These are phyloP conservation scores for Phlyctochytrium planicorne DNA, from an alignment of 192 early-diverging fungal species.

Conservation along the genomic window DNA sequence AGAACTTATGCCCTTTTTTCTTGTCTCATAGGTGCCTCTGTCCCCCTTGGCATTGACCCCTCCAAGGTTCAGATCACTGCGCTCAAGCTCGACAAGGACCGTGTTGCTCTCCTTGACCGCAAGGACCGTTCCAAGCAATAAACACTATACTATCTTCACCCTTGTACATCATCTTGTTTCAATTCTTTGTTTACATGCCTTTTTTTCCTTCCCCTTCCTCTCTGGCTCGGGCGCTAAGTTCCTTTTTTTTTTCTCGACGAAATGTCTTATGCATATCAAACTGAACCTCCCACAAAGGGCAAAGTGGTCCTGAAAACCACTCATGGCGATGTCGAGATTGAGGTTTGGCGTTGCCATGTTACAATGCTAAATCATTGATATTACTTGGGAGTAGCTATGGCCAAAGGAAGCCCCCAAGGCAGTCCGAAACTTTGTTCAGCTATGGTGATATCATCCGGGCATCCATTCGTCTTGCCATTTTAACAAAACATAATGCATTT, in stretches of 20 bases:
- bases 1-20: background rate
- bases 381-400: conserved; percentile 53
- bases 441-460: conserved; percentile 46
- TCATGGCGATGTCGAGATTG: conserved; percentile 83
- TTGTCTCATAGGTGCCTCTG: conserved; percentile 59
- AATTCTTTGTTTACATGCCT: too few species aligned
- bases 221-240: too few species aligned
- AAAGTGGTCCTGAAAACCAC: conserved; percentile 81
- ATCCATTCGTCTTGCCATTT: background rate
- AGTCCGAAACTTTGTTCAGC: conserved; percentile 93
- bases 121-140: conserved; percentile 67
- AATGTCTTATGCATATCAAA: conserved; percentile 44
- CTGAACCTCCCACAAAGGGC: conserved; percentile 47
- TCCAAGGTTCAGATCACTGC: conserved; percentile 98
- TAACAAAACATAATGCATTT: background rate
- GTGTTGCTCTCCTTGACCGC: conserved; percentile 83
- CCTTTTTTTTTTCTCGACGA: too few species aligned
- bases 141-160: too few species aligned
- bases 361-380: background rate
- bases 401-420: conserved; percentile 90
- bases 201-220: too few species aligned
- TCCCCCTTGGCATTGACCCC: conserved; percentile 92
- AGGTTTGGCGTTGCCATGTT: conserved; percentile 45
- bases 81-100: conserved; percentile 96
- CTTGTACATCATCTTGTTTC: too few species aligned